Percentiles rank a stretch among this genome's conserved stretches.
Evolutionary conservation across 2,329 filamentous ascomycete genomes (phyloP).

Genomic region (Xylaria sp.): DNA sequence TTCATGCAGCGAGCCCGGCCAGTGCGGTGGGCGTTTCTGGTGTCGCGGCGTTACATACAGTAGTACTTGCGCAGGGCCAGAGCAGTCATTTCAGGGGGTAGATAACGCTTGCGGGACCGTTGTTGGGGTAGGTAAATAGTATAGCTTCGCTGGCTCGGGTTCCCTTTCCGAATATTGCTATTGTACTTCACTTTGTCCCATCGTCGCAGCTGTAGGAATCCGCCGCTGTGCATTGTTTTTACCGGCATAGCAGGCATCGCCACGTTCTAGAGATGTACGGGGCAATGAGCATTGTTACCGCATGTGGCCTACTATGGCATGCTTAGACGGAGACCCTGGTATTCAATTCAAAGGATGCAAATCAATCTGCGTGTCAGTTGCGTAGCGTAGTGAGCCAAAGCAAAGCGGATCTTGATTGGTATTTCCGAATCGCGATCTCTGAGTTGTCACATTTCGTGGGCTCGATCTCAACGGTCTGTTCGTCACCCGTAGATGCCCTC

Average conservation of each 20-base stretch:
- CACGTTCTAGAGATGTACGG: conserved; percentile 42
- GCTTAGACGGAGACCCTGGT: conserved; percentile 23
- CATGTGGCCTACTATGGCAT: conserved; percentile 27
- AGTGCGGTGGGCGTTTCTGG: conserved; percentile 38
- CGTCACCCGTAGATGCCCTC: conserved; percentile 2
- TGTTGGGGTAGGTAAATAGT: conserved; percentile 29
- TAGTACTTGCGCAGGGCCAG: conserved; percentile 11
- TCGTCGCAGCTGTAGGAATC: conserved; percentile 40
- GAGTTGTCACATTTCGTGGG: conserved; percentile 19
- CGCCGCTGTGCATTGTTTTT: conserved; percentile 48
- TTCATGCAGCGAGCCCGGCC: conserved; percentile 47
- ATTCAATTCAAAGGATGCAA: conserved; percentile 27
- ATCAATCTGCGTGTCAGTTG: conserved; percentile 19
- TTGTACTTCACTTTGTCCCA: conserved; percentile 39
- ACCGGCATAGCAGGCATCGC: conserved; percentile 48
- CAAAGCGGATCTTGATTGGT: conserved; percentile 29
- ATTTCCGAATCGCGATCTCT: conserved; percentile 33
- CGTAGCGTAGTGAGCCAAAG: conserved; percentile 21
- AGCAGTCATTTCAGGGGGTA: conserved; percentile 25
- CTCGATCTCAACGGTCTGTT: conserved; percentile 7
- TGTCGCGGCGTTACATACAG: conserved; percentile 30
- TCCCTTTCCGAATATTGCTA: conserved; percentile 44
- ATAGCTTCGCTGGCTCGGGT: conserved; percentile 42
- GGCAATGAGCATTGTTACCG: conserved; percentile 36
- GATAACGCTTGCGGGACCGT: conserved; percentile 27